Conservation (phyloP, 1,284 basidiomycete species). For the Heimioporus retisporus region DNA sequence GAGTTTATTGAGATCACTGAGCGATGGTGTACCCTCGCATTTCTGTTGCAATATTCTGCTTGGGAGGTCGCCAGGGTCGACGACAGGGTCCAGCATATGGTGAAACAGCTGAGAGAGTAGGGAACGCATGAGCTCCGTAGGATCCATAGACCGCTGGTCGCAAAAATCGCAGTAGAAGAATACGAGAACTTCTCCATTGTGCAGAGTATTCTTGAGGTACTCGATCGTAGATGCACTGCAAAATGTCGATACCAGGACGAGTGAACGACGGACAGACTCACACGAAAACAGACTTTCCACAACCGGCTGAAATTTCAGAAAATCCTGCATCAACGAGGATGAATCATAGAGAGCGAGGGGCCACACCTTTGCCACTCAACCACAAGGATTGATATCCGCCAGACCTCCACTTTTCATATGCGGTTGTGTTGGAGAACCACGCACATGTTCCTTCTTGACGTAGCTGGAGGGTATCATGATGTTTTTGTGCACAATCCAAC, state of each 20-base stretch:
- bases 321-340: background rate
- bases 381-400: no score
- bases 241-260: background rate
- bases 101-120: slow-evolving; percentile 8
- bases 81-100: background rate
- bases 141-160: slow-evolving; percentile 1
- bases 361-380: slow-evolving; percentile 1
- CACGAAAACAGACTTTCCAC: slow-evolving; percentile 16
- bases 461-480: no score
- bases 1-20: slow-evolving; percentile 1
- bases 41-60: slow-evolving; percentile 10
- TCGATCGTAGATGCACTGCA: slow-evolving; percentile 15
- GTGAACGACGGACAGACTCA: background rate
- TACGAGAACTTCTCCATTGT: background rate
- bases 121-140: slow-evolving; percentile 4
- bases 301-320: slow-evolving; percentile 1
- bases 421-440: no score
- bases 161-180: slow-evolving; percentile 18
- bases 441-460: no score
- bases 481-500: no score
- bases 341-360: background rate
- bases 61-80: slow-evolving; percentile 6
- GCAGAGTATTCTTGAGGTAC: background rate
- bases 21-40: background rate
- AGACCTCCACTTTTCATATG: no score